phyloP scores from a whole-genome alignment of 495 filamentous ascomycete species.

The Hypoxylon lienhwacheense region DNA sequence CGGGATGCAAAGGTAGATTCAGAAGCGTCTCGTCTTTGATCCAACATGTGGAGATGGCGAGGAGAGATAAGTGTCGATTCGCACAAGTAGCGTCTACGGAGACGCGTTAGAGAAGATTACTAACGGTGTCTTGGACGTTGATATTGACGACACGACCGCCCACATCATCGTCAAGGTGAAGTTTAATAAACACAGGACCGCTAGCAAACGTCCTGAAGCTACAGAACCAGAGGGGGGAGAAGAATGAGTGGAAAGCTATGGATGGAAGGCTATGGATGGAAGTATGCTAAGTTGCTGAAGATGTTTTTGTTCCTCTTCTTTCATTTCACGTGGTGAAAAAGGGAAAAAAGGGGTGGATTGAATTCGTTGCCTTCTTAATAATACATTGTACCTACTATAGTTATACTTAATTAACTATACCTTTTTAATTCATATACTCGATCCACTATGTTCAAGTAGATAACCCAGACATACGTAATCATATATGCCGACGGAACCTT shows the following conservation, averaged over 20 bases:
- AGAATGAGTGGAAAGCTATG: not conserved
- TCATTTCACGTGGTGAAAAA: no score
- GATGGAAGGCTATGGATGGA: no score
- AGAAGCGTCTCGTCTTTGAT: conserved; percentile 32
- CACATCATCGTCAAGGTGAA: conserved; percentile 36
- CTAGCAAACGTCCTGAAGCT: not conserved
- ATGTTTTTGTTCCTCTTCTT: no score
- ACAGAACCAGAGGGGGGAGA: not conserved
- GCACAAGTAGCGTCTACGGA: conserved; percentile 17
- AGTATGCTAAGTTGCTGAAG: no score
- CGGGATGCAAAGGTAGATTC: conserved; percentile 38
- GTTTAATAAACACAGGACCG: conserved; percentile 18
- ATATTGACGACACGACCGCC: conserved; percentile 12
- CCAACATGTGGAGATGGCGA: conserved; percentile 42
- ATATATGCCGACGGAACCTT: no score
- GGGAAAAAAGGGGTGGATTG: no score
- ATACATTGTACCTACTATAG: no score
- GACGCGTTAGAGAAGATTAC: conserved; percentile 29
- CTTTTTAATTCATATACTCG: no score
- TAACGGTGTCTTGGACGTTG: conserved; percentile 34
- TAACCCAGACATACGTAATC: no score
- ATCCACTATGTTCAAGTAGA: no score
- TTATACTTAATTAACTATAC: no score
- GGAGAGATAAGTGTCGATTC: conserved; percentile 26
- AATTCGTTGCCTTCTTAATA: no score